Evolutionary conservation across 768 basidiomycete genomes (phyloP).

Genomic region (Boletus rufocinnamomeus): DNA sequence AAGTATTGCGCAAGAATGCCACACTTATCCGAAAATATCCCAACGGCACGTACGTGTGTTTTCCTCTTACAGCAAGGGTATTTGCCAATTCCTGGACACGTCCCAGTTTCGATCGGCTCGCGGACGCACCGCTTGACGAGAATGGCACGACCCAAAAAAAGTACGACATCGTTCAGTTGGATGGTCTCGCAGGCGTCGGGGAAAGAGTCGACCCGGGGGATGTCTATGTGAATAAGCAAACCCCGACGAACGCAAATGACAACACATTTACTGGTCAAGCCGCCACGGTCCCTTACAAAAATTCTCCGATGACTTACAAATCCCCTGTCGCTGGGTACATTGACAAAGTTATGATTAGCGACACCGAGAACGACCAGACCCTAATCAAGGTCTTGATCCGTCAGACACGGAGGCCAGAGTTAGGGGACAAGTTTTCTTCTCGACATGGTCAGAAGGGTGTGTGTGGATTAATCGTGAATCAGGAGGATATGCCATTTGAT

Average conservation of each 20-base stretch:
- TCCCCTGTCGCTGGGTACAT: slow-evolving; percentile 91
- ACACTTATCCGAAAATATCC: slow-evolving; percentile 95
- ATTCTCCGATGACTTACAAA: slow-evolving; percentile 91
- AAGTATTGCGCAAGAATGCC: slow-evolving; percentile 94
- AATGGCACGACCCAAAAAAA: slow-evolving; percentile 78
- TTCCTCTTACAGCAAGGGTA: slow-evolving; percentile 13
- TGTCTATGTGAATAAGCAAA: slow-evolving; percentile 96
- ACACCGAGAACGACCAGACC: slow-evolving; percentile 95
- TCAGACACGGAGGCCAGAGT: slow-evolving; percentile 93
- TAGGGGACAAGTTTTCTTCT: slow-evolving; percentile 98
- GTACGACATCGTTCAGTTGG: slow-evolving; percentile 88
- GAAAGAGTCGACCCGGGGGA: slow-evolving; percentile 92
- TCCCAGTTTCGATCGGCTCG: slow-evolving; percentile 84
- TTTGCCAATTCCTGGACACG: slow-evolving; percentile 8
- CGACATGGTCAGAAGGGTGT: slow-evolving; percentile 99
- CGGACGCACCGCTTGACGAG: slow-evolving; percentile 87
- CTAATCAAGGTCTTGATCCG: slow-evolving; percentile 97
- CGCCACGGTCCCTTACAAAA: slow-evolving; percentile 84
- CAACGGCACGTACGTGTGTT: slow-evolving; percentile 86
- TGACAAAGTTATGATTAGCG: slow-evolving; percentile 97
- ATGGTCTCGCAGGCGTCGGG: slow-evolving; percentile 94
- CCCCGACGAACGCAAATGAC: slow-evolving; percentile 91
- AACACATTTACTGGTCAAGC: slow-evolving; percentile 85
- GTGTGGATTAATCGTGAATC: slow-evolving; percentile 97
- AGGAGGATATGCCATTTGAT: slow-evolving; percentile 99